phyloP scores from a whole-genome alignment of 768 basidiomycete species.

The Gymnopilus dilepis region DNA sequence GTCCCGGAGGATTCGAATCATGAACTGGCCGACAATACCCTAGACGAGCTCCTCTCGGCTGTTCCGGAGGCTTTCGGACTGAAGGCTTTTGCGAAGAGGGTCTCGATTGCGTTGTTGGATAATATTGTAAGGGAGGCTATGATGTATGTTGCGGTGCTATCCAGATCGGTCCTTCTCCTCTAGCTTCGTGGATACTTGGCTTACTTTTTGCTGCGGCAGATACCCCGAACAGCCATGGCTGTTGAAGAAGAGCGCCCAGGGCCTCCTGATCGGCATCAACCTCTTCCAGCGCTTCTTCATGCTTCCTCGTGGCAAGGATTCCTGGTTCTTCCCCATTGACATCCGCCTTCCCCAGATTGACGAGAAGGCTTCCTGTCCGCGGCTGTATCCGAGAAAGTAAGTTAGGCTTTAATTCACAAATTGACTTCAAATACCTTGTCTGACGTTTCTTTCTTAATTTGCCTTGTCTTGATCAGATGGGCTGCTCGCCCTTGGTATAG shows the following conservation, averaged over 20 bases:
- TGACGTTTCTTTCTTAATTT: neutral
- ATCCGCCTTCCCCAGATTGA: slow-evolving; percentile 29
- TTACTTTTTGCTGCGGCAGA: slow-evolving; percentile 28
- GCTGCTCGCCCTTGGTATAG: slow-evolving; percentile 53
- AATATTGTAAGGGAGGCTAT: slow-evolving; percentile 52
- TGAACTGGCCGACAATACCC: slow-evolving; percentile 44
- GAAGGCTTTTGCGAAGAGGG: slow-evolving; percentile 36
- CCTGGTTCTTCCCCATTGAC: slow-evolving; percentile 25
- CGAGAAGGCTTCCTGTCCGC: slow-evolving; percentile 27
- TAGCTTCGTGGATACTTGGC: neutral
- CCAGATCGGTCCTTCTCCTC: too few species aligned
- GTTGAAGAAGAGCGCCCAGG: slow-evolving; percentile 32
- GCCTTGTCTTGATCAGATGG: slow-evolving; percentile 29
- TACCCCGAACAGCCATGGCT: slow-evolving; percentile 42
- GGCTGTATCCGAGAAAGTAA: slow-evolving; percentile 43
- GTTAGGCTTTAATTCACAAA: too few species aligned
- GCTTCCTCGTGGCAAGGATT: slow-evolving; percentile 39
- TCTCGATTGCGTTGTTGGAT: slow-evolving; percentile 45
- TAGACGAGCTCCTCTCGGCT: slow-evolving; percentile 44
- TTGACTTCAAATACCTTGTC: too few species aligned
- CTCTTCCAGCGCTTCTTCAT: slow-evolving; percentile 44
- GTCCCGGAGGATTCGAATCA: slow-evolving; percentile 45
- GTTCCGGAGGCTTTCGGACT: slow-evolving; percentile 45
- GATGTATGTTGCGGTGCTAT: slow-evolving; percentile 41
- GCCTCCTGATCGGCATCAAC: slow-evolving; percentile 27